These are phyloP conservation scores for Volvox africanus DNA, from an alignment of 139 green algal species.

Conservation along the genomic window DNA sequence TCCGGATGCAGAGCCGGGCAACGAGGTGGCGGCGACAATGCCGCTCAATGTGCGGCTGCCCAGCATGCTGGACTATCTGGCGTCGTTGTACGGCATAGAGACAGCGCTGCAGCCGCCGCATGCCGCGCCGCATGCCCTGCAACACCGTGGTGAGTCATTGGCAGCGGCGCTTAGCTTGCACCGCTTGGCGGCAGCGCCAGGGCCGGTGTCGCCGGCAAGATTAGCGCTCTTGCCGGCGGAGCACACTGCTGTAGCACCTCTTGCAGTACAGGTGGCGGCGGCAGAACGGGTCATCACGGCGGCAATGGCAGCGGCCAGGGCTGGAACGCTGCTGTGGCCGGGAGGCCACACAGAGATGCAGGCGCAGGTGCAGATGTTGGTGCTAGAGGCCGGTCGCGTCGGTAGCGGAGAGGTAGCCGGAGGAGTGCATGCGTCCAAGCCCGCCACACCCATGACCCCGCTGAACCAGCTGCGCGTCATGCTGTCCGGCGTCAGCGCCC, in stretches of 20 bases:
- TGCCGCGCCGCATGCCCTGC: not conserved
- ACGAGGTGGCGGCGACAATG: conserved; percentile 29
- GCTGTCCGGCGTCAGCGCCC: not conserved
- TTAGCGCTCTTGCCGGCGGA: conserved; percentile 42
- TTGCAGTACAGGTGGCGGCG: conserved; percentile 29
- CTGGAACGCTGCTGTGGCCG: not conserved
- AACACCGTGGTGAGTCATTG: not conserved
- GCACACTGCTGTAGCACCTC: conserved; percentile 21
- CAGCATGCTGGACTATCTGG: conserved; percentile 33
- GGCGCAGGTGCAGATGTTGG: conserved; percentile 23
- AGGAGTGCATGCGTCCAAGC: not conserved
- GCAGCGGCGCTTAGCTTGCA: conserved; percentile 32
- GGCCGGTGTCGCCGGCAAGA: conserved; percentile 17
- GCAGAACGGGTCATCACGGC: conserved; percentile 29
- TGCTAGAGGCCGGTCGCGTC: not conserved
- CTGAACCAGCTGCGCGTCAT: conserved; percentile 16
- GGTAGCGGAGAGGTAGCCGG: not conserved
- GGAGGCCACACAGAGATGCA: no score
- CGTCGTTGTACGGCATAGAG: conserved; percentile 22
- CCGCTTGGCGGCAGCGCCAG: conserved; percentile 29
- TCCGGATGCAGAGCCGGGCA: conserved; percentile 42
- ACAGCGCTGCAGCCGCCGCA: conserved; percentile 36
- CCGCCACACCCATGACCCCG: not conserved
- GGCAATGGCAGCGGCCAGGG: not conserved
- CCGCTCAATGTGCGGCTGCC: conserved; percentile 39